These are phyloP conservation scores for Claviceps paspali DNA, from an alignment of 2,329 filamentous ascomycete genomes.

Conservation along the genomic window DNA sequence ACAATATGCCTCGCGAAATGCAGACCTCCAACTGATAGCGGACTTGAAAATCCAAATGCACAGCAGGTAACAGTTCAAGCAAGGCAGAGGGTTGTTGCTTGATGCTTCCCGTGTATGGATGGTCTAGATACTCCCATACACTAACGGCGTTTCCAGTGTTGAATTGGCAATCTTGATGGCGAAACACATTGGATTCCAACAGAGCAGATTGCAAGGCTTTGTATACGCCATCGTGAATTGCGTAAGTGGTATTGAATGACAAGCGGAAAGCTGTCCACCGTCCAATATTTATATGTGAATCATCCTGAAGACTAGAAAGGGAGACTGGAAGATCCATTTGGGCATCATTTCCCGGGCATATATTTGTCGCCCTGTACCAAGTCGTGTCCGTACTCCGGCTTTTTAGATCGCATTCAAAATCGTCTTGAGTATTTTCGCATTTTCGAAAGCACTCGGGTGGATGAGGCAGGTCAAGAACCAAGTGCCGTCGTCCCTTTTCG, in stretches of 20 bases:
- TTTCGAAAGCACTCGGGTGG: constrained; percentile 35
- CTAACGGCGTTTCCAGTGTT: constrained; percentile 12
- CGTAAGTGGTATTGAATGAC: constrained; percentile 10
- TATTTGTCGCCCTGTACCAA: constrained; percentile 35
- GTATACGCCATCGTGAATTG: not conserved
- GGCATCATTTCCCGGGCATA: constrained; percentile 21
- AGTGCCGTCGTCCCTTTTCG: constrained; percentile 16
- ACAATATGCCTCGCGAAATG: constrained; percentile 62
- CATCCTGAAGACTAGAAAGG: constrained; percentile 20
- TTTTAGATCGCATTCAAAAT: constrained; percentile 16
- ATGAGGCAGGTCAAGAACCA: constrained; percentile 32
- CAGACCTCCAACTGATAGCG: constrained; percentile 90
- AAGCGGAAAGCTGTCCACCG: constrained; percentile 42
- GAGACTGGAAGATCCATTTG: constrained; percentile 22
- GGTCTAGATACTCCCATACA: constrained; percentile 19
- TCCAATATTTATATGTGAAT: constrained; percentile 33
- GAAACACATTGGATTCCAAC: constrained; percentile 55
- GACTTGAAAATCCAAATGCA: constrained; percentile 49
- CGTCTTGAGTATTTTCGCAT: constrained; percentile 14
- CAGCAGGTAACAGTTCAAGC: constrained; percentile 9
- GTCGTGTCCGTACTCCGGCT: constrained; percentile 26
- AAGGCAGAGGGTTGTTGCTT: constrained; percentile 16
- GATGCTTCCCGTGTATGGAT: constrained; percentile 6
- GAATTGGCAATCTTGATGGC: constrained; percentile 29
- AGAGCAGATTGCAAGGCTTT: constrained; percentile 36